Conservation (phyloP, 2,329 filamentous ascomycete genomes). For the Aspergillus eucalypticola region DNA sequence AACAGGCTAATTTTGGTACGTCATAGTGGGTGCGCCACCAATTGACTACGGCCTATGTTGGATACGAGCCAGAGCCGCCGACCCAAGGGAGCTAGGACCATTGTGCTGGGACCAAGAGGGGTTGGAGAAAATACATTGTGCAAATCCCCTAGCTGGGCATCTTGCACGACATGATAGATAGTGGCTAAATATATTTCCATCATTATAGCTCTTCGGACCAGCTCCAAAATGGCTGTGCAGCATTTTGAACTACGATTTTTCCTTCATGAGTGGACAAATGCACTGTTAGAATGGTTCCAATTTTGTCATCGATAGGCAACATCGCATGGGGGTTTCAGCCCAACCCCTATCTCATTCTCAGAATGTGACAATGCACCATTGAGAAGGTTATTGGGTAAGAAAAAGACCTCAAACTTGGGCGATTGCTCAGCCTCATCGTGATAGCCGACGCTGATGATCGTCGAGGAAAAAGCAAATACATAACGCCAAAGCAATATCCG, state of each 20-base stretch:
- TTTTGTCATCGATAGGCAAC: not conserved
- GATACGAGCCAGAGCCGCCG: not conserved
- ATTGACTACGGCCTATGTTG: not conserved
- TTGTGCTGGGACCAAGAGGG: not conserved
- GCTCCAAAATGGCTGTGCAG: not conserved
- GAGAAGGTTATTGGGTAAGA: not conserved
- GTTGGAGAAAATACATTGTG: too few species aligned
- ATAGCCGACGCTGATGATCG: not conserved
- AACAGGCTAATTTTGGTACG: not conserved
- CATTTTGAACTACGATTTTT: not conserved
- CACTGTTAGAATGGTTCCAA: not conserved
- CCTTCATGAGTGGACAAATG: not conserved
- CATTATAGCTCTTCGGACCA: too few species aligned
- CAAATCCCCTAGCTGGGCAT: too few species aligned
- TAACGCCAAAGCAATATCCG: not conserved
- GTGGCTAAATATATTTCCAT: too few species aligned
- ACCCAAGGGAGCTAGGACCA: not conserved
- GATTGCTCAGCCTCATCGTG: not conserved
- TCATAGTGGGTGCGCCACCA: slow-evolving; percentile 4
- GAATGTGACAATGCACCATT: not conserved
- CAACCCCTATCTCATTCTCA: not conserved
- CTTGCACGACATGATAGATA: too few species aligned
- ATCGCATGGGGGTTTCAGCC: not conserved
- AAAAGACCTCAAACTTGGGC: not conserved
- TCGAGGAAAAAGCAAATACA: not conserved